Evolutionary conservation across 345 rosid genomes (phyloP).

Genomic region (Nephelium lappaceum): DNA sequence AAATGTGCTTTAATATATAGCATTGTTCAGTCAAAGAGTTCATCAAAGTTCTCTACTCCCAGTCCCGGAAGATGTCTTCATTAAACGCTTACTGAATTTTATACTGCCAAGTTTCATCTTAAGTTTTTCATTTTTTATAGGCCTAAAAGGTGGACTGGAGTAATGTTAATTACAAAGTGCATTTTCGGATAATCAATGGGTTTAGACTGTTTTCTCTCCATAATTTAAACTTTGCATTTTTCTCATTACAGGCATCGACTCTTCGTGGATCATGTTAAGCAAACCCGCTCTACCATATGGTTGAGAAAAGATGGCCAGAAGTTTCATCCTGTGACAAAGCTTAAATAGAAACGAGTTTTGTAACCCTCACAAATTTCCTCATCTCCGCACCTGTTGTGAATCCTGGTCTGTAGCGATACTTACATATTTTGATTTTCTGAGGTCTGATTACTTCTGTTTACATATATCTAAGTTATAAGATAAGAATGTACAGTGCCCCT

Average conservation of each 20-base stretch:
- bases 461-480: not conserved
- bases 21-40: no score
- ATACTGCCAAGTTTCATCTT: not conserved
- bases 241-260: conserved; percentile 62
- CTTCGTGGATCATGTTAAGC: conserved; percentile 64
- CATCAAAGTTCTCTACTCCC: no score
- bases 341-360: conserved; percentile 16
- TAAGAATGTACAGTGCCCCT: not conserved
- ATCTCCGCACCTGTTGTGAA: not conserved
- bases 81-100: not conserved
- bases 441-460: not conserved
- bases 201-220: not conserved
- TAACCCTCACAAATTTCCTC: not conserved
- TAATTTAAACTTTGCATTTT: not conserved
- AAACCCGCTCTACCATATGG: conserved; percentile 77
- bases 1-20: not conserved
- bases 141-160: not conserved
- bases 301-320: conserved; percentile 52
- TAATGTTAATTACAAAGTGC: not conserved
- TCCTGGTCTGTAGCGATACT: not conserved
- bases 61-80: no score
- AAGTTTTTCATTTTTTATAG: not conserved
- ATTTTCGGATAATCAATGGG: not conserved
- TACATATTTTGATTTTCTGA: not conserved
- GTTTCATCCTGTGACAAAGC: conserved; percentile 47